These are phyloP conservation scores for Macrophomina phaseolina DNA, from an alignment of 2,329 filamentous ascomycete genomes.

Conservation along the genomic window DNA sequence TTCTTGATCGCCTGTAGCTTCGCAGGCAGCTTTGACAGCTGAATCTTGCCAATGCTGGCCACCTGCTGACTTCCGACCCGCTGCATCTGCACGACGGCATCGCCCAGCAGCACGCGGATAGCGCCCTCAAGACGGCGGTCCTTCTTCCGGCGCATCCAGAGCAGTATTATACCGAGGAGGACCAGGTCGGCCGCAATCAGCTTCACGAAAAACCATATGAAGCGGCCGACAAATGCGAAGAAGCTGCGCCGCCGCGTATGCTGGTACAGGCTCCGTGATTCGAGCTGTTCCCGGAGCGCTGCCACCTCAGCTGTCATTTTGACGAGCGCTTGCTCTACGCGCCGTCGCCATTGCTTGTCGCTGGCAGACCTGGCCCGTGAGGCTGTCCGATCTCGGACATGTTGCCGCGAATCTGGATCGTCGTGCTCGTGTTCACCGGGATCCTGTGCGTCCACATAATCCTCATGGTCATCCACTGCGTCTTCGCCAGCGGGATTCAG, in stretches of 20 bases:
- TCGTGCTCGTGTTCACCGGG: constrained; percentile 47
- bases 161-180: constrained; percentile 67
- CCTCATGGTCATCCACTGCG: constrained; percentile 46
- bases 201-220: constrained; percentile 71
- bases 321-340: constrained; percentile 84
- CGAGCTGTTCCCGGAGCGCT: constrained; percentile 88
- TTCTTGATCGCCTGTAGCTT: constrained; percentile 33
- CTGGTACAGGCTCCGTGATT: constrained; percentile 72
- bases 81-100: constrained; percentile 48
- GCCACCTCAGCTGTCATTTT: constrained; percentile 92
- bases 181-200: constrained; percentile 76
- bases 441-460: constrained; percentile 57
- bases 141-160: constrained; percentile 75
- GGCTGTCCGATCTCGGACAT: not conserved
- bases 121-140: constrained; percentile 75
- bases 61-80: constrained; percentile 38
- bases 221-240: constrained; percentile 73
- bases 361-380: constrained; percentile 10
- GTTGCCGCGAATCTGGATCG: constrained; percentile 3
- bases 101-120: constrained; percentile 67
- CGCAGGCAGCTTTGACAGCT: constrained; percentile 35
- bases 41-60: constrained; percentile 33
- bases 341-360: constrained; percentile 73
- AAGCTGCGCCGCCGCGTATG: constrained; percentile 68
- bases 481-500: constrained; percentile 11